A percentile compares a stretch with the other conserved stretches of the same genome.
Evolutionary conservation across 768 basidiomycete species (phyloP).

Genomic region (Daedalea quercina): DNA sequence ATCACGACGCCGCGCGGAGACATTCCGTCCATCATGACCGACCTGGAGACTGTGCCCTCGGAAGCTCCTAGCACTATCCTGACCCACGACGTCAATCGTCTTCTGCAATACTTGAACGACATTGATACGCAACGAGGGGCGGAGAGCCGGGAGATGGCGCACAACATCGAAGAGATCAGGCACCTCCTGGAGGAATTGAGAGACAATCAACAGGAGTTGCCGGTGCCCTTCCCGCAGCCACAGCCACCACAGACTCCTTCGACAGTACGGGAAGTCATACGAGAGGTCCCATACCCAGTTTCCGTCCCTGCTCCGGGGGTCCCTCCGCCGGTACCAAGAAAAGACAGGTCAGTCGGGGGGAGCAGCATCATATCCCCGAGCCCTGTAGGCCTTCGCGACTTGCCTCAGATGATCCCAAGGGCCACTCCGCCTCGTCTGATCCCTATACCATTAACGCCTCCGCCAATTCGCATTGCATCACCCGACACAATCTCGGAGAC

Average conservation of each 20-base stretch:
- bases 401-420: conserved; percentile 5
- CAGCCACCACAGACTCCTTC: neutral
- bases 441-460: conserved; percentile 36
- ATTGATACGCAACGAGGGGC: conserved; percentile 55
- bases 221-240: neutral
- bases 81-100: conserved; percentile 44
- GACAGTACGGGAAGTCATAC: neutral
- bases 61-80: conserved; percentile 35
- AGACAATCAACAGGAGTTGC: conserved; percentile 5
- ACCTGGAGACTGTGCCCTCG: conserved; percentile 37
- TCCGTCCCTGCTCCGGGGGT: conserved; percentile 10
- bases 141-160: conserved; percentile 58
- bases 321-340: conserved; percentile 24
- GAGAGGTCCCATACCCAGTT: conserved; percentile 1
- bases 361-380: conserved; percentile 30
- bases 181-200: conserved; percentile 53
- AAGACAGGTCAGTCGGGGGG: conserved; percentile 41
- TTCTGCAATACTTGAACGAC: conserved; percentile 53
- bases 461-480: conserved; percentile 38
- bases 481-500: conserved; percentile 27
- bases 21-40: conserved; percentile 41
- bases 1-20: conserved; percentile 42
- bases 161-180: conserved; percentile 64
- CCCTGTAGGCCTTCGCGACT: conserved; percentile 12
- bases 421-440: conserved; percentile 15